A percentile compares a stretch with the other conserved stretches of the same genome.
Evolutionary conservation across 495 filamentous ascomycete genomes (phyloP).

Genomic region (Daldinia concentrica): DNA sequence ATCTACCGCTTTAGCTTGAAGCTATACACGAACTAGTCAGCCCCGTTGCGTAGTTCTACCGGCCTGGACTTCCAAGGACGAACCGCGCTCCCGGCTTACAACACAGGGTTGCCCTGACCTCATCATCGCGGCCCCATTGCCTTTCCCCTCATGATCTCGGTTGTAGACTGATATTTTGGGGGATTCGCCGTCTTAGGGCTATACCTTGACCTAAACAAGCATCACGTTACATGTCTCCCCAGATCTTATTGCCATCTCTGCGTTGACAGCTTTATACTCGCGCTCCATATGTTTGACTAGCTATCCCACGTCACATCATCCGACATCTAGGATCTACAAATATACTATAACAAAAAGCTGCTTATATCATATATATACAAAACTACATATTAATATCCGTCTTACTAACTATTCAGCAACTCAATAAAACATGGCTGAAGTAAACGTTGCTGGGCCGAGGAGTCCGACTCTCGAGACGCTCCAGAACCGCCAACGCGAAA

Average conservation of each 20-base stretch:
- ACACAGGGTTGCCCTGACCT: conserved; percentile 41
- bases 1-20: conserved; percentile 17
- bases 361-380: neutral
- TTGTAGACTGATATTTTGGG: conserved; percentile 20
- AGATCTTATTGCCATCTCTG: conserved; percentile 21
- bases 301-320: conserved; percentile 7
- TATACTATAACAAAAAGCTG: conserved; percentile 20
- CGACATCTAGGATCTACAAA: conserved; percentile 2
- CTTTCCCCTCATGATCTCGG: conserved; percentile 31
- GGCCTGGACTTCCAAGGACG: conserved; percentile 21
- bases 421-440: conserved; percentile 23
- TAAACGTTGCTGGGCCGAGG: conserved; percentile 14
- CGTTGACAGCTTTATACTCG: conserved; percentile 4
- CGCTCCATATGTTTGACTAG: conserved; percentile 17
- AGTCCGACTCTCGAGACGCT: conserved; percentile 36
- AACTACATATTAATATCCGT: neutral
- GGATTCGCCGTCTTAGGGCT: conserved; percentile 8
- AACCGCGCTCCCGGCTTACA: conserved; percentile 11
- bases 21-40: conserved; percentile 31
- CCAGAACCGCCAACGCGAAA: conserved; percentile 35
- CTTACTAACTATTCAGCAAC: conserved; percentile 10
- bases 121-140: conserved; percentile 13
- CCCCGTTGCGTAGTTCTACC: conserved; percentile 19
- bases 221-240: too few species aligned
- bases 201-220: conserved; percentile 11